Evolutionary conservation across 805 yeast genomes (phyloP), one percentile per base, ranked within the genome.

Genomic region (Phaffomyces thermotolerans): DNA sequence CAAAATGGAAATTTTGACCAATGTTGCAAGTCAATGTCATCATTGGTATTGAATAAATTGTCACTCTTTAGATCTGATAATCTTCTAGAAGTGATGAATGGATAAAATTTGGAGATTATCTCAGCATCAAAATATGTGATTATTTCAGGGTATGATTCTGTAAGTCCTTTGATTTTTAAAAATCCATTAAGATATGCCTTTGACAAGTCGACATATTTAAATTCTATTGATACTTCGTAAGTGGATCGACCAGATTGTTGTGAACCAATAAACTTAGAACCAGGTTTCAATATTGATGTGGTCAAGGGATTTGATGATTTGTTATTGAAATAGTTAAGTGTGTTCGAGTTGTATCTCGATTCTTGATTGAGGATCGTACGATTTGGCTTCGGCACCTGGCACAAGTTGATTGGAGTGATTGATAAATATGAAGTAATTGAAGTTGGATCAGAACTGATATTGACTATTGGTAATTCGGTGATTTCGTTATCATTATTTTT

Each of bases 111-210:
- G 50, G 80, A 77, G 1, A 80, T 69, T 36, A 80, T 75, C 52
- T 81, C 86, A 6, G 80, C 82, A 52, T 76, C 80, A 65, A 84
- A 84, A 57, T 76, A 83, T 1, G 93, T 84, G n/a, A 81, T 73
- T 47, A 84, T 81, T 52, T 79, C 78, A 2, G 89, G 87, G 52
- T 80, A 73, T 24, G 76, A 67, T 41, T 72, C 76, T 0, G 91
- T 83, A 34, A 84, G 65, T 3, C 89, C 87, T 37, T 75, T 68
- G 41, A 84, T 84, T 39, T 81, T 79, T 37, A 84, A 64, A 47
- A 76, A 80, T 2, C 95, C 95, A 6, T 81, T 66, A 25, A 77
- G 39, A 42, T 62, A 66, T 36, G 59, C 75, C 40, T 70, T 68
- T 9, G 60, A 60, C 52, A 83, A 63, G 60, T 85, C 88, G n/a